These are phyloP conservation scores for Elongisporangium prolatum DNA, from an alignment of 352 stramenopile genomes.

Conservation along the genomic window DNA sequence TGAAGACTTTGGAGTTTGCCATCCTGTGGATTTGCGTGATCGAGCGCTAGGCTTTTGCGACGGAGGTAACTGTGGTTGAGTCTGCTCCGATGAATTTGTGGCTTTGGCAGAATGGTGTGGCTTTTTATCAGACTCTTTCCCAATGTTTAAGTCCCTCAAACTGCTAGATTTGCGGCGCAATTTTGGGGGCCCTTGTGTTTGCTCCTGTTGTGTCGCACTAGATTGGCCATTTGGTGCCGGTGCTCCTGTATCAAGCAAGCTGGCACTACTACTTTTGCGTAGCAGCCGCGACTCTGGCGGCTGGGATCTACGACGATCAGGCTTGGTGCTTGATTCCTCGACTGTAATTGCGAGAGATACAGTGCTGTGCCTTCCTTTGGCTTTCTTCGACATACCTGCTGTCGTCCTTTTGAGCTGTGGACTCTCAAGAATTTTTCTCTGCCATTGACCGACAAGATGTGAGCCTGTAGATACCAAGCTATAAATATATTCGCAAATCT, in stretches of 20 bases:
- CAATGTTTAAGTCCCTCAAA: slow-evolving; percentile 28
- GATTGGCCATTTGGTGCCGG: background rate
- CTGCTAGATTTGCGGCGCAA: slow-evolving; percentile 46
- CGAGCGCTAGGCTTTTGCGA: background rate
- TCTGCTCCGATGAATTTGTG: slow-evolving; percentile 10
- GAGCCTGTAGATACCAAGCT: too few species aligned
- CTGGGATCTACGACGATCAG: too few species aligned
- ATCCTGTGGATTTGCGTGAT: slow-evolving; percentile 4
- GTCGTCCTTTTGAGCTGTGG: too few species aligned
- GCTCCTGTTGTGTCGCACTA: background rate
- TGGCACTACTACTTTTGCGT: slow-evolving; percentile 57
- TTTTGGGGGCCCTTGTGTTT: slow-evolving; percentile 12
- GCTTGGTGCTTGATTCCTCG: too few species aligned
- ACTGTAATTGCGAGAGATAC: too few species aligned
- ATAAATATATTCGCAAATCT: too few species aligned
- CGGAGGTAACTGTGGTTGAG: slow-evolving; percentile 8
- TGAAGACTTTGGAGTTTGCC: slow-evolving; percentile 9
- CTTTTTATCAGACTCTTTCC: slow-evolving; percentile 5
- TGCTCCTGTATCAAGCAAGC: slow-evolving; percentile 28
- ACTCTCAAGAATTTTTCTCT: too few species aligned
- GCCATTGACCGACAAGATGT: too few species aligned
- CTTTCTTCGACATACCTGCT: too few species aligned
- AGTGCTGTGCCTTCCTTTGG: too few species aligned
- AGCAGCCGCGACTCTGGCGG: slow-evolving; percentile 15
- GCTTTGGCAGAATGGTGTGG: background rate